Evolutionary conservation across 768 basidiomycete species (phyloP).

Genomic region (Leucocoprinus birnbaumii): DNA sequence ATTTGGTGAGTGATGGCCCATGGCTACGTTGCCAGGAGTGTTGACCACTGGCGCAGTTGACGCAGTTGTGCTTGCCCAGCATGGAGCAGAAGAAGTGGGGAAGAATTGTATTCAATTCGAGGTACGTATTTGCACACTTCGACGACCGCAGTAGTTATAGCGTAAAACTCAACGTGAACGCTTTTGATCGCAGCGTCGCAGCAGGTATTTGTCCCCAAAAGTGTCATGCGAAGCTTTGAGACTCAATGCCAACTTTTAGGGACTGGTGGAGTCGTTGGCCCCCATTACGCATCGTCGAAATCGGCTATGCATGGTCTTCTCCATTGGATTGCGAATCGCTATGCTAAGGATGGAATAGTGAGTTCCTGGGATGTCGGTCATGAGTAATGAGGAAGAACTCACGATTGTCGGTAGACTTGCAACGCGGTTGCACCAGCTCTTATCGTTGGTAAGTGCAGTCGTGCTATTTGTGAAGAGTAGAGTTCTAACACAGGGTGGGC

Average conservation of each 20-base stretch:
- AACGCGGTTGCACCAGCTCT: conserved; percentile 53
- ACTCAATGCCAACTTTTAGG: conserved; percentile 18
- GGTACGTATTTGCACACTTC: conserved; percentile 21
- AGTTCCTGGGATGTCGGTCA: conserved; percentile 10
- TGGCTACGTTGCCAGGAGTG: no score
- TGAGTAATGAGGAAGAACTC: background rate
- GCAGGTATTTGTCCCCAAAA: conserved; percentile 26
- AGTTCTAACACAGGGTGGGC: no score
- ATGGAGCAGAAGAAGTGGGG: conserved; percentile 50
- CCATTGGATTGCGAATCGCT: conserved; percentile 51
- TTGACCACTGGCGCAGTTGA: conserved; percentile 20
- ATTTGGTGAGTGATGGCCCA: conserved; percentile 31
- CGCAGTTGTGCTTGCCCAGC: conserved; percentile 46
- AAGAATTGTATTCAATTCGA: conserved; percentile 50
- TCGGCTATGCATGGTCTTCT: conserved; percentile 51
- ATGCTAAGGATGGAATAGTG: conserved; percentile 50
- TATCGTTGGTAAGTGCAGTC: conserved; percentile 32
- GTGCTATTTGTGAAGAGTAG: background rate
- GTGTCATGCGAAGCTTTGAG: background rate
- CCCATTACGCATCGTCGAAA: conserved; percentile 57
- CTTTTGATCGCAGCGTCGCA: conserved; percentile 36
- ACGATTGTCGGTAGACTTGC: conserved; percentile 31
- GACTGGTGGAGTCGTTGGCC: conserved; percentile 51
- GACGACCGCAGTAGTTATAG: no score
- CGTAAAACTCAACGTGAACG: no score